Percentiles rank a stretch among this genome's conserved stretches.
Conservation (phyloP, 1,284 basidiomycete species). For the Rhodotorula mucilaginosa region DNA sequence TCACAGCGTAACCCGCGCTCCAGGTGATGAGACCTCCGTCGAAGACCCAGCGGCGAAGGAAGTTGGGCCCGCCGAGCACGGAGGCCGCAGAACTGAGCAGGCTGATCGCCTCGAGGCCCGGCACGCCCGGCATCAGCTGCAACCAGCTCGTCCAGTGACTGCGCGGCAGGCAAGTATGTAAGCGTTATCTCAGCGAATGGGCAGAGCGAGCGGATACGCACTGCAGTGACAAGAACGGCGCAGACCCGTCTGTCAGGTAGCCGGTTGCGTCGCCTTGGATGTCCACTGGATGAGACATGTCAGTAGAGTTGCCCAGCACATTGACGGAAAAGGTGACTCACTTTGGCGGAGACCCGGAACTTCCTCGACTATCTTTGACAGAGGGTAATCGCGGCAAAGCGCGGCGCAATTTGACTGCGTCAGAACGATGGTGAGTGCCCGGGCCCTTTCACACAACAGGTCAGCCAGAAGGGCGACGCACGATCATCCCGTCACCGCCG, state of each 20-base stretch:
- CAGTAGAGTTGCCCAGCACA: too few species aligned
- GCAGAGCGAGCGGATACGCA: not conserved
- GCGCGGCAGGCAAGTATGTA: not conserved
- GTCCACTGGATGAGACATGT: slow-evolving; percentile 8
- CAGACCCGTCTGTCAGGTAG: slow-evolving; percentile 17
- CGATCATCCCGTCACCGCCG: slow-evolving; percentile 39
- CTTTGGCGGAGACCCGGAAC: slow-evolving; percentile 35
- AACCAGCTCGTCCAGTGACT: slow-evolving; percentile 41
- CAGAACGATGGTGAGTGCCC: not conserved
- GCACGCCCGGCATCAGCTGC: slow-evolving; percentile 19
- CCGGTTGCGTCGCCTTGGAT: slow-evolving; percentile 31
- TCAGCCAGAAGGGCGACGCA: not conserved
- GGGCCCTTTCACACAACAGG: too few species aligned
- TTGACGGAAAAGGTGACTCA: not conserved
- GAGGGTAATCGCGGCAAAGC: slow-evolving; percentile 15
- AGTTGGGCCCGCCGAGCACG: slow-evolving; percentile 39
- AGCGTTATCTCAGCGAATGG: not conserved
- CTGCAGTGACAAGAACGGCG: slow-evolving; percentile 25
- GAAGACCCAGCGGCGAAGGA: slow-evolving; percentile 39
- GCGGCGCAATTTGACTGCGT: slow-evolving; percentile 36
- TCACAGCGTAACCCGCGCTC: slow-evolving; percentile 25
- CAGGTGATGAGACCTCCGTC: slow-evolving; percentile 24
- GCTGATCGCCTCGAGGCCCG: slow-evolving; percentile 6
- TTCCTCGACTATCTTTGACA: slow-evolving; percentile 32
- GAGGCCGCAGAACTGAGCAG: slow-evolving; percentile 28